Percentiles rank a stretch among this genome's conserved stretches.
phyloP scores from a whole-genome alignment of 192 early-diverging fungal genomes.

The Backusella luteola region DNA sequence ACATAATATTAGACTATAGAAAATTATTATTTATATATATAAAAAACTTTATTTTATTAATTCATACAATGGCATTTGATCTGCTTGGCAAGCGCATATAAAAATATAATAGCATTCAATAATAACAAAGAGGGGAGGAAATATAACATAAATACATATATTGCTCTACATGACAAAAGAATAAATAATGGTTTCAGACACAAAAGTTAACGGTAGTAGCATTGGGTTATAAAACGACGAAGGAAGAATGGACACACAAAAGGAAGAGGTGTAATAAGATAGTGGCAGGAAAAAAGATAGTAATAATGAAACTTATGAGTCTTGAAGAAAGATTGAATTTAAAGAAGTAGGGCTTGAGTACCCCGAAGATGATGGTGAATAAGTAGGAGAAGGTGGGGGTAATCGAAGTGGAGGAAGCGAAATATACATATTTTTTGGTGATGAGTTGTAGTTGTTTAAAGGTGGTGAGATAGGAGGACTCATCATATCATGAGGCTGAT shows the following conservation, averaged over 20 bases:
- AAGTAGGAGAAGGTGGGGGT: neutral
- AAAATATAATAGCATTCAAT: constrained; percentile 1
- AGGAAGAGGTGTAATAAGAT: neutral
- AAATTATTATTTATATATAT: neutral
- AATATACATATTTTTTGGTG: neutral
- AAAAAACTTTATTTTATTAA: constrained; percentile 2
- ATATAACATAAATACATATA: neutral
- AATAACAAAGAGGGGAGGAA: neutral
- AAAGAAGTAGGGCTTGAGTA: neutral
- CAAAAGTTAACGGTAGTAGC: neutral
- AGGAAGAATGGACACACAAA: neutral
- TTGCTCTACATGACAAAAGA: neutral
- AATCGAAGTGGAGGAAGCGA: neutral
- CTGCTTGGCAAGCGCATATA: neutral
- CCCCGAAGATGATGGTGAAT: neutral
- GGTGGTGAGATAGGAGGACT: neutral
- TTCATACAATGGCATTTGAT: neutral
- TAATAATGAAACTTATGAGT: neutral
- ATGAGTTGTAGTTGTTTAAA: neutral
- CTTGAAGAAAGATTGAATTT: neutral
- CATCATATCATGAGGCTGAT: neutral
- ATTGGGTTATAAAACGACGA: neutral
- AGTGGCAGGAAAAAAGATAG: neutral
- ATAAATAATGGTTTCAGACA: neutral
- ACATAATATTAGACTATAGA: neutral